phyloP scores from a whole-genome alignment of 352 stramenopile species.

The Globisporangium solare region DNA sequence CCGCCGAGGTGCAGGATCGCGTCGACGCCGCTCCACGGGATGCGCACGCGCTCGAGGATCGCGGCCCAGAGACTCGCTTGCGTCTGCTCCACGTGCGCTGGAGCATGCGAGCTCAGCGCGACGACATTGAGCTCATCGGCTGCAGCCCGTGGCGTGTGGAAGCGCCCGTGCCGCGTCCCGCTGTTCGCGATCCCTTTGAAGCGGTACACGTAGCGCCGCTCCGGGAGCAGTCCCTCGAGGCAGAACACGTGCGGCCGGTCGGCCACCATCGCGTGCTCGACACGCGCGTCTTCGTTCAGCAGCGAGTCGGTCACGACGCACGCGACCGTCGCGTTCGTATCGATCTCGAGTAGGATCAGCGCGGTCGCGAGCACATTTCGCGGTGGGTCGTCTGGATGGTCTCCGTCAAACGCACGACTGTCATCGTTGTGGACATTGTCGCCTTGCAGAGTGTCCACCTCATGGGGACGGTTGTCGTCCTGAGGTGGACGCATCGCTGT shows the following conservation, averaged over 20 bases:
- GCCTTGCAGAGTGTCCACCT: background rate
- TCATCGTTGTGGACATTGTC: background rate
- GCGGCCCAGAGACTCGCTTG: conserved; percentile 56
- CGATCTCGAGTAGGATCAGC: conserved; percentile 63
- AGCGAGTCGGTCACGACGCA: conserved; percentile 68
- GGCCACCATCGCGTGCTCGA: conserved; percentile 24
- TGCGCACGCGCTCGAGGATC: conserved; percentile 36
- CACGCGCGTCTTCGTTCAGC: conserved; percentile 37
- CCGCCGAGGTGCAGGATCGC: conserved; percentile 67
- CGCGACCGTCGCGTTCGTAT: conserved; percentile 39
- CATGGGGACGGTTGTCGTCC: no score
- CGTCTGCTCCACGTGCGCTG: conserved; percentile 49
- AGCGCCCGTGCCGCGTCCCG: conserved; percentile 41
- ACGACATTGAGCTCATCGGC: conserved; percentile 39
- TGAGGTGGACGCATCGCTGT: no score
- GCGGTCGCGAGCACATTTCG: conserved; percentile 20
- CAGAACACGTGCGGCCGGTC: conserved; percentile 43
- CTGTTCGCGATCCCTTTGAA: conserved; percentile 69
- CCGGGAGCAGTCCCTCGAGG: conserved; percentile 35
- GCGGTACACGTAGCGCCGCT: conserved; percentile 59
- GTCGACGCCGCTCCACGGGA: conserved; percentile 68
- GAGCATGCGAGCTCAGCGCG: conserved; percentile 64
- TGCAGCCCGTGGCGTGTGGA: conserved; percentile 44
- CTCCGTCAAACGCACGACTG: conserved; percentile 1
- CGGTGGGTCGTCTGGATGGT: conserved; percentile 11